phyloP scores from a whole-genome alignment of 441 rosid species.

The Omphalea diandra region DNA sequence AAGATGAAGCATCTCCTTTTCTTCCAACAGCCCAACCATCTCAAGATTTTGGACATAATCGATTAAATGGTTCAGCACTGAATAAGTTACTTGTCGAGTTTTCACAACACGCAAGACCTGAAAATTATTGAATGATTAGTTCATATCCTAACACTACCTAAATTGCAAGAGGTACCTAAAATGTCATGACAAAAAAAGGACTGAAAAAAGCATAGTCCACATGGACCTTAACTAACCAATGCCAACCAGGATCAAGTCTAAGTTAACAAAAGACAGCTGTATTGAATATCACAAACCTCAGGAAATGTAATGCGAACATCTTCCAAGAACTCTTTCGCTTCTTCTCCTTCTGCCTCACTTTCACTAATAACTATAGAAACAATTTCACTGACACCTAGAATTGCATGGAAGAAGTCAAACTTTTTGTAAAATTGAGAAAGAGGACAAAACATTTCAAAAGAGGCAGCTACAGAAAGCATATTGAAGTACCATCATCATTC shows the following conservation, averaged over 20 bases:
- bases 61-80: constrained; percentile 73
- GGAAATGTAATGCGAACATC: constrained; percentile 76
- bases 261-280: neutral
- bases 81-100: constrained; percentile 89
- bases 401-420: constrained; percentile 18
- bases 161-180: constrained; percentile 3
- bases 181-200: neutral
- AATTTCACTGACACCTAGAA: constrained; percentile 60
- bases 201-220: neutral
- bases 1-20: constrained; percentile 88
- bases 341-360: constrained; percentile 87
- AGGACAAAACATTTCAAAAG: neutral
- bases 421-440: constrained; percentile 5
- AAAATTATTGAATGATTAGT: constrained; percentile 15
- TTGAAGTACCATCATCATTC: neutral
- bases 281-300: constrained; percentile 50
- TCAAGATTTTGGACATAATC: constrained; percentile 76
- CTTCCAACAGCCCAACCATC: constrained; percentile 79
- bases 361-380: constrained; percentile 63
- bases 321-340: constrained; percentile 81
- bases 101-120: constrained; percentile 86
- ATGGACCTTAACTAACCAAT: neutral
- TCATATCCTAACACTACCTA: neutral
- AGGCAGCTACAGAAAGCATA: neutral
- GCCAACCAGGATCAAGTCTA: neutral